Conservation (phyloP, 129 eudicot genomes). For the Smallanthus sonchifolius region DNA sequence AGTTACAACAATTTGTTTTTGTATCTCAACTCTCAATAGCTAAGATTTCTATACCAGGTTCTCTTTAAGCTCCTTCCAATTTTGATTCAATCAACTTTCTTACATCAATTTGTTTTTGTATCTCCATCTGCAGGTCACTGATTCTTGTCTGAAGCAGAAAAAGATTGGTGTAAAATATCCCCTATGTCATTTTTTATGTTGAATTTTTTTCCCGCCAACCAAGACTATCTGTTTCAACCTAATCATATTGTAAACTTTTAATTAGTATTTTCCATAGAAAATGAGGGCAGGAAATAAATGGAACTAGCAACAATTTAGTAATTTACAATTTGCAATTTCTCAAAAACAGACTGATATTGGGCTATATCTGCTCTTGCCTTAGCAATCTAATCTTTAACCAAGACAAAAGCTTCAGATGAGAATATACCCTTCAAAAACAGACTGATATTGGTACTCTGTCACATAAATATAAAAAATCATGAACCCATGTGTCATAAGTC, state of each 20-base stretch:
- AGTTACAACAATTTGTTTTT: too few relatives aligned
- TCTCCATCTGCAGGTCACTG: conserved; percentile 56
- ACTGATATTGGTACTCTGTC: conserved; percentile 59
- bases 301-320: conserved; percentile 26
- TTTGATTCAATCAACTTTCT: conserved; percentile 53
- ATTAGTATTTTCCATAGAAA: conserved; percentile 9
- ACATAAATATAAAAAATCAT: conserved; percentile 19
- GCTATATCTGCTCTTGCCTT: conserved; percentile 74
- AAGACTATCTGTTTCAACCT: conserved; percentile 85
- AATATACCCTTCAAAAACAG: conserved; percentile 60
- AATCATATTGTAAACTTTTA: not conserved
- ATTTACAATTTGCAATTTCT: conserved; percentile 82
- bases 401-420: conserved; percentile 59
- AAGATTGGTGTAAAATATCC: conserved; percentile 61
- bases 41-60: conserved; percentile 51
- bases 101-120: conserved; percentile 50
- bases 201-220: conserved; percentile 75
- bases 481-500: conserved; percentile 14
- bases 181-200: conserved; percentile 53
- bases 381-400: conserved; percentile 70
- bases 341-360: conserved; percentile 54
- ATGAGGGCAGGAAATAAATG: conserved; percentile 13
- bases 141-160: conserved; percentile 57
- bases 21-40: not conserved
- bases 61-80: conserved; percentile 75